Evolutionary conservation across 116 monocot genomes (phyloP), one percentile per base, ranked within the genome.

Genomic region (Zostera marina): DNA sequence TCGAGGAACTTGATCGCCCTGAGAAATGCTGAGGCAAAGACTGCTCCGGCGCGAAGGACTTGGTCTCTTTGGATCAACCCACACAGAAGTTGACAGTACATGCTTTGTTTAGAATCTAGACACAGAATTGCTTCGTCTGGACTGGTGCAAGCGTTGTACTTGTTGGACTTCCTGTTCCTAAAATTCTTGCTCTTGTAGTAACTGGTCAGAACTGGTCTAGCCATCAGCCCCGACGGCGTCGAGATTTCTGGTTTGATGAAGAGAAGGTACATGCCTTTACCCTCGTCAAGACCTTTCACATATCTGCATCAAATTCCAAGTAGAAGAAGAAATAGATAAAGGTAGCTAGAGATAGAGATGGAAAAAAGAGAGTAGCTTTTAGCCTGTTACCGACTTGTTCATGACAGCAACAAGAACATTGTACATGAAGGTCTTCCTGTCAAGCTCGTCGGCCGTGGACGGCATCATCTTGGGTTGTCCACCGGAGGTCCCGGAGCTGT

Each of bases 11-110:
- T 80, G 61, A 89, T 66, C 11, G 84, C 84, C 3, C 89, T 77
- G 47, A 89, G 80, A 61, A 89, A 78, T 19, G 80, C 89, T 1
- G 89, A 89, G 11, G 89, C 89, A 69, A 89, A 89, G 73, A 89
- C 77, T 19, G 89, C 83, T 9, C 89, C 84, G 13, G 81, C 80
- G 1, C 89, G 83, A 45, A 89, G 80, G 15, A 89, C 89, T 12
- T 84, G 63, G 49, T 53, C 46, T 44, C 73, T 60, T 54, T 84
- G 89, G 63, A 68, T 38, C 4, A 89, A 78, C 23, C 89, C 89
- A 46, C 77, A 83, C 45, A 89, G 75, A 22, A 89, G 73, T 66
- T 89, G 89, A 46, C 72, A 73, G 73, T 83, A 78, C 84, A 89
- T 81, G 72, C 84, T 83, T 60, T 89, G 89, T 25, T 74, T 52